A percentile compares a stretch with the other conserved stretches of the same genome.
Conservation (phyloP, 2,329 filamentous ascomycete genomes). For the Ophiostoma sp. region DNA sequence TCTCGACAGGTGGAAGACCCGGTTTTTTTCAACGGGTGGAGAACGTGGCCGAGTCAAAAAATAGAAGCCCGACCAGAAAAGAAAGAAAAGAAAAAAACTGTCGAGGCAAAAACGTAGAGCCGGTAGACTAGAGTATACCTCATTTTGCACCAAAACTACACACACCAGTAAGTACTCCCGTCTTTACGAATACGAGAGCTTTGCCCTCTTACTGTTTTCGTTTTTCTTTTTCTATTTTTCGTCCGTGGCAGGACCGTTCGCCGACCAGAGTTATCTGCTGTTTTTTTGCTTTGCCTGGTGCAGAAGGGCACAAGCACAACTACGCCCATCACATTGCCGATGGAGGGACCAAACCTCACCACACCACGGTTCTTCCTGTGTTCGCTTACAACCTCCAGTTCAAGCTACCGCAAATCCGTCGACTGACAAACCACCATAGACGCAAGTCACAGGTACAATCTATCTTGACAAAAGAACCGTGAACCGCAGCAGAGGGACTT, state of each 20-base stretch:
- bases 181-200: not conserved
- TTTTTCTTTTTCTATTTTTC: not conserved
- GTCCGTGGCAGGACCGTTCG: not conserved
- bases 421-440: not conserved
- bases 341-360: not conserved
- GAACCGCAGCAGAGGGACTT: not conserved
- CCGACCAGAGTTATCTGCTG: not conserved
- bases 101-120: not conserved
- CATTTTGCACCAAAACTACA: not conserved
- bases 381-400: not conserved
- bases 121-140: not conserved
- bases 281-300: not conserved
- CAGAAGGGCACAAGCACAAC: not conserved
- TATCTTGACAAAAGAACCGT: not conserved
- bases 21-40: slow-evolving; percentile 1
- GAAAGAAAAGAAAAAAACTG: not conserved
- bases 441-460: not conserved
- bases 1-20: not conserved
- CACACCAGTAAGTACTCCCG: not conserved
- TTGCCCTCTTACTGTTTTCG: not conserved
- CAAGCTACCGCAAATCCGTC: not conserved
- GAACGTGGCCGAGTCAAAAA: slow-evolving; percentile 7
- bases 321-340: not conserved
- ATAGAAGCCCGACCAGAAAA: not conserved
- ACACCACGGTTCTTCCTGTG: not conserved